Conservation (phyloP, 768 basidiomycete species). For the Sarcodon aspratus region DNA sequence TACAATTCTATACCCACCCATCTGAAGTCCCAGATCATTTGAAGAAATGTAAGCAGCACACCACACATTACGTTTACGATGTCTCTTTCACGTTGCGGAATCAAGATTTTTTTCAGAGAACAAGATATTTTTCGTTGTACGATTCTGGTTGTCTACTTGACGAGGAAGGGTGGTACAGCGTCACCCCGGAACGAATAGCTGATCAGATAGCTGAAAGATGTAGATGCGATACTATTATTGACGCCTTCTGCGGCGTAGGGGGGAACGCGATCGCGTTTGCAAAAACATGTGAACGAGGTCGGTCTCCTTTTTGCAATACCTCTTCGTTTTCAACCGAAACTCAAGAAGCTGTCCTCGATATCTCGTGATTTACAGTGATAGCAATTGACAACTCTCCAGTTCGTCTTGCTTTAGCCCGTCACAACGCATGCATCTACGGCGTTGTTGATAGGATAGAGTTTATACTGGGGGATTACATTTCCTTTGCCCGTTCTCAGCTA, state of each 20-base stretch:
- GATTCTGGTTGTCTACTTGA: constrained; percentile 79
- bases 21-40: constrained; percentile 69
- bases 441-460: constrained; percentile 95
- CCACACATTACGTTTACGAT: not conserved
- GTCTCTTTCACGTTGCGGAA: not conserved
- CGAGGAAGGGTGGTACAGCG: constrained; percentile 95
- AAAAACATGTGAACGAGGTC: constrained; percentile 89
- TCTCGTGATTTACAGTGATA: constrained; percentile 49
- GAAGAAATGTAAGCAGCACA: constrained; percentile 59
- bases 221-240: constrained; percentile 72
- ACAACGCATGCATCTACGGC: constrained; percentile 91
- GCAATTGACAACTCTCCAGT: constrained; percentile 81
- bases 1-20: constrained; percentile 53
- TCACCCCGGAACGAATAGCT: constrained; percentile 92
- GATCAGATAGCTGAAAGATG: constrained; percentile 89
- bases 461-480: constrained; percentile 73
- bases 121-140: constrained; percentile 73
- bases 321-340: not conserved
- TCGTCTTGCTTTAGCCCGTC: constrained; percentile 82
- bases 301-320: constrained; percentile 12
- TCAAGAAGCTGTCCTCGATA: not conserved
- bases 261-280: constrained; percentile 98
- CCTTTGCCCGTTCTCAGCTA: constrained; percentile 53
- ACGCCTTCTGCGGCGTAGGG: constrained; percentile 96
- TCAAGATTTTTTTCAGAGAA: constrained; percentile 79